phyloP scores from a whole-genome alignment of 2,329 filamentous ascomycete species.

The Thermothelomyces thermophilus region DNA sequence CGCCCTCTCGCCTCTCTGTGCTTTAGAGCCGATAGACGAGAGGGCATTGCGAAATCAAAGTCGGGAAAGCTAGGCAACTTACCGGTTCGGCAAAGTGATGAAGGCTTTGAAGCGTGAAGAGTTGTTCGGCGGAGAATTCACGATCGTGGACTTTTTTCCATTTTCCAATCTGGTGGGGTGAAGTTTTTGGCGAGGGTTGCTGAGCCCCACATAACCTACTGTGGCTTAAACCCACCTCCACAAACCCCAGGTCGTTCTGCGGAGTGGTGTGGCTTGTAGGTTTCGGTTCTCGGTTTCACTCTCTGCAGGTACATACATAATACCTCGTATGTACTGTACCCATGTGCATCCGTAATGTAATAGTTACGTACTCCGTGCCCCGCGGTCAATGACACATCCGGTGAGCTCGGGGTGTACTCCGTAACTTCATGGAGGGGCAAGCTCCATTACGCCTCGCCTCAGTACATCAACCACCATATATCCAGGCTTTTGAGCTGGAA shows the following conservation, averaged over 20 bases:
- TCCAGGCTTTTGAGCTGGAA: background rate
- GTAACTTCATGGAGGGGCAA: conserved; percentile 1
- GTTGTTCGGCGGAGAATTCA: conserved; percentile 7
- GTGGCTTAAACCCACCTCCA: conserved; percentile 7
- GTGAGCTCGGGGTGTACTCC: conserved; percentile 24
- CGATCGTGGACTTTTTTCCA: conserved; percentile 17
- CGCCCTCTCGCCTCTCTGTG: background rate
- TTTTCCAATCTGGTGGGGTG: conserved; percentile 17
- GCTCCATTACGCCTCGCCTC: background rate
- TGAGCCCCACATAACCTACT: conserved; percentile 2
- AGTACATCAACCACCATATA: background rate
- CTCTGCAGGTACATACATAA: no score
- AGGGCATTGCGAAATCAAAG: no score
- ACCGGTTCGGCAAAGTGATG: conserved; percentile 28
- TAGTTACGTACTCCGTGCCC: no score
- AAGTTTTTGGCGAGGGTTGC: conserved; percentile 17
- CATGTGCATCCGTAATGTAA: no score
- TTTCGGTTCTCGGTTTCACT: no score
- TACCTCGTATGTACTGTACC: no score
- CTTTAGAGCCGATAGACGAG: background rate
- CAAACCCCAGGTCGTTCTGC: no score
- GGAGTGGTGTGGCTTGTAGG: conserved; percentile 13
- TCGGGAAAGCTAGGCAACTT: conserved; percentile 1
- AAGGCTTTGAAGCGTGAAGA: conserved; percentile 17
- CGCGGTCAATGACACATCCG: conserved; percentile 36